Conservation (phyloP, 768 basidiomycete species). For the Phaeotremella fagi region DNA sequence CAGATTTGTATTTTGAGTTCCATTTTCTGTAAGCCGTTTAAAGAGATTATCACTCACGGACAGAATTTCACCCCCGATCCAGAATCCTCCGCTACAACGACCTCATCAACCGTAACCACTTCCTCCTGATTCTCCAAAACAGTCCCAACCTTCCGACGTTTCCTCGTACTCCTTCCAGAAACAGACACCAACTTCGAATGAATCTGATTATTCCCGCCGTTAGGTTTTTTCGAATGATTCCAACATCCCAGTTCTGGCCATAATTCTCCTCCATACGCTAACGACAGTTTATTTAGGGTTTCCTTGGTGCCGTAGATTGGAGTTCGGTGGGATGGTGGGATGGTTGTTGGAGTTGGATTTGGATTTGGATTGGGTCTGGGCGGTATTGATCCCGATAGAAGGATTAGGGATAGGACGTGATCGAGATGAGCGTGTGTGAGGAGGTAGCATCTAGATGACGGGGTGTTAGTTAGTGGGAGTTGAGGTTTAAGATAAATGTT, state of each 20-base stretch:
- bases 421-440: conserved; percentile 88
- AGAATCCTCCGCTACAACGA: background rate
- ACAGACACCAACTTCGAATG: conserved; percentile 1
- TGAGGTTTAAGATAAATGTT: background rate
- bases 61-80: conserved; percentile 25
- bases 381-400: conserved; percentile 72
- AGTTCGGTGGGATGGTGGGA: conserved; percentile 4
- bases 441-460: conserved; percentile 63
- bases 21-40: background rate
- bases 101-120: background rate
- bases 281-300: conserved; percentile 30
- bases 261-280: conserved; percentile 38
- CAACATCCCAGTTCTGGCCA: conserved; percentile 46
- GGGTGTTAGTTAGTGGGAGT: background rate
- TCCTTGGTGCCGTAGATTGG: conserved; percentile 31
- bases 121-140: background rate
- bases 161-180: background rate
- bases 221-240: conserved; percentile 12
- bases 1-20: background rate
- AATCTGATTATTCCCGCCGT: conserved; percentile 1
- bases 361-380: conserved; percentile 9
- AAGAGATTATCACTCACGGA: conserved; percentile 21
- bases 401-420: conserved; percentile 74
- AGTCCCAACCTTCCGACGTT: background rate
- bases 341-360: conserved; percentile 1